Conservation (phyloP, 2,329 filamentous ascomycete genomes). For the Byssochlamys sp. region DNA sequence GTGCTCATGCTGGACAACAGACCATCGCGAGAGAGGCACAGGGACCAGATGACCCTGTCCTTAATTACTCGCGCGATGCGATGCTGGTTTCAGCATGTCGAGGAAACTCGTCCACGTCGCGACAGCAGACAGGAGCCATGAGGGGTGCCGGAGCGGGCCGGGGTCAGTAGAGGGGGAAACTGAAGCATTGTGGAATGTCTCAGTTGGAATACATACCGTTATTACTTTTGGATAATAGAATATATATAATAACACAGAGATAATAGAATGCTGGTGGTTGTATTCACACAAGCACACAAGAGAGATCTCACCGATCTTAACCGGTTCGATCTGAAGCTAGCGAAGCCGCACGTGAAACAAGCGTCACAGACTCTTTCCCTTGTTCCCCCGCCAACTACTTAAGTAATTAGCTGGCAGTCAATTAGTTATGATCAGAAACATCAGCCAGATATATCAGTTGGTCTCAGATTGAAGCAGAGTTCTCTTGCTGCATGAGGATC, state of each 20-base stretch:
- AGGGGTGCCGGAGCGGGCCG: background rate
- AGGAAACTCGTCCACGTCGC: background rate
- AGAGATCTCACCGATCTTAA: background rate
- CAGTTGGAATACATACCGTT: background rate
- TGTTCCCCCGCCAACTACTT: background rate
- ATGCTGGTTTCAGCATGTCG: background rate
- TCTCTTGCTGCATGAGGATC: background rate
- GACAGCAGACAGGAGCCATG: background rate
- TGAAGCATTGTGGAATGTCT: background rate
- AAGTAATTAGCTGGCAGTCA: background rate
- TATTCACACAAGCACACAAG: background rate
- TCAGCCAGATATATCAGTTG: background rate
- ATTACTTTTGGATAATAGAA: too few relatives aligned
- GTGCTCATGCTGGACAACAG: background rate
- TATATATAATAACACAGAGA: too few relatives aligned
- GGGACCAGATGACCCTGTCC: background rate
- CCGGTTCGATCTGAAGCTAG: background rate
- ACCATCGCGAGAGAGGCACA: background rate
- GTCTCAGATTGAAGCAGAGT: background rate
- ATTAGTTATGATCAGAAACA: background rate
- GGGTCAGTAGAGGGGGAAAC: background rate
- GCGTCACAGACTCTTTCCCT: background rate
- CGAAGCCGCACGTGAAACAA: background rate
- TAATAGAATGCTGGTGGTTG: too few relatives aligned
- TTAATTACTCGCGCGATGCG: background rate